phyloP scores from a whole-genome alignment of 2,329 filamentous ascomycete species.

The Acrocalymma vagum region DNA sequence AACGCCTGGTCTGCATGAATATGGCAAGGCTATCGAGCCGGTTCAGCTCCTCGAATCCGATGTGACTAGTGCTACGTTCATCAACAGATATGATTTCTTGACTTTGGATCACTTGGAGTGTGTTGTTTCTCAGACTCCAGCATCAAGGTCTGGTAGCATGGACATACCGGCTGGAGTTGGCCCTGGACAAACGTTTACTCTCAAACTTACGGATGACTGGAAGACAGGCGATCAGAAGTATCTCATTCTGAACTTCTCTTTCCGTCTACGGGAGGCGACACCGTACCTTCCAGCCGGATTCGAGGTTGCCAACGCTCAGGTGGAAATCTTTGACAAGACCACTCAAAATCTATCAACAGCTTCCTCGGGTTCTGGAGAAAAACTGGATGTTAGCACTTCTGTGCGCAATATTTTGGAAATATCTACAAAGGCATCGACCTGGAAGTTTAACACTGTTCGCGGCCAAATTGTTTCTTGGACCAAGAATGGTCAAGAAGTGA shows the following conservation, averaged over 20 bases:
- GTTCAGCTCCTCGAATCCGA: conserved; percentile 41
- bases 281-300: conserved; percentile 43
- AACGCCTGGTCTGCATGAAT: conserved; percentile 51
- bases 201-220: conserved; percentile 34
- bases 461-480: conserved; percentile 55
- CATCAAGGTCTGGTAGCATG: conserved; percentile 20
- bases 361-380: conserved; percentile 56
- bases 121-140: conserved; percentile 14
- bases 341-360: too few species aligned
- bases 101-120: conserved; percentile 46
- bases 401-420: conserved; percentile 32
- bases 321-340: too few species aligned
- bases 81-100: conserved; percentile 47
- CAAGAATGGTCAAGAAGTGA: conserved; percentile 39
- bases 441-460: conserved; percentile 61
- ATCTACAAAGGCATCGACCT: conserved; percentile 44
- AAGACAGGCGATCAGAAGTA: too few species aligned
- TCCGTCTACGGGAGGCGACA: conserved; percentile 42
- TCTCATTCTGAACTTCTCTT: conserved; percentile 35
- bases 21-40: conserved; percentile 55
- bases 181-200: conserved; percentile 34
- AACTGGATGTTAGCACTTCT: conserved; percentile 36
- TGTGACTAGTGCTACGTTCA: conserved; percentile 34
- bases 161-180: conserved; percentile 33
- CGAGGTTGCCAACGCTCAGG: conserved; percentile 46